Evolutionary conservation across 257 asterid genomes (phyloP).

Genomic region (Solanum commersonii): DNA sequence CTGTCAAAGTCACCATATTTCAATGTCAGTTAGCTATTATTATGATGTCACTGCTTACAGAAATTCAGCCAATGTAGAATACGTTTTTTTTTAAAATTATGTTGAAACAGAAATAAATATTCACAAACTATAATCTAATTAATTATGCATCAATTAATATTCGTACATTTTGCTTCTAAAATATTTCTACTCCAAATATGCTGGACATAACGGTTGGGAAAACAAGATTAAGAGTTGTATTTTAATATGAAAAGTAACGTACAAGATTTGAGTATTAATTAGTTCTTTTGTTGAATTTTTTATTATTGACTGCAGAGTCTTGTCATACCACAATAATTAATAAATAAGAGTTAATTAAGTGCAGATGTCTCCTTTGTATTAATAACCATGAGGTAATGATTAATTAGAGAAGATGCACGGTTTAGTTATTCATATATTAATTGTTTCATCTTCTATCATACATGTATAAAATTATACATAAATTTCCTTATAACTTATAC

Average conservation of each 20-base stretch:
- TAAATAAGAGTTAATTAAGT: not conserved
- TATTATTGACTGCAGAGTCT: not conserved
- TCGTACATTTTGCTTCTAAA: not conserved
- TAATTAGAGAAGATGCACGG: not conserved
- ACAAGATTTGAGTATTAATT: slow-evolving; percentile 4
- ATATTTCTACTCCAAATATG: slow-evolving; percentile 12
- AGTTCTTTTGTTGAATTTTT: not conserved
- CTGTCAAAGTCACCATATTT: slow-evolving; percentile 25
- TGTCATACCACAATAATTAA: not conserved
- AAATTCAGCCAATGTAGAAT: slow-evolving; percentile 9
- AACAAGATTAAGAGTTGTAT: slow-evolving; percentile 8
- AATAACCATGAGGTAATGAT: not conserved
- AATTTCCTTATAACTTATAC: not conserved
- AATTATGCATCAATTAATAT: not conserved
- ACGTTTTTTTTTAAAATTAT: not conserved
- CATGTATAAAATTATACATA: not conserved
- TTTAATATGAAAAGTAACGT: slow-evolving; percentile 10
- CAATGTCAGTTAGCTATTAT: slow-evolving; percentile 10
- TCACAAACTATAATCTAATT: not conserved
- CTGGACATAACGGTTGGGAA: slow-evolving; percentile 55
- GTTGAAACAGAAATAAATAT: slow-evolving; percentile 3
- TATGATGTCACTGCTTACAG: slow-evolving; percentile 22
- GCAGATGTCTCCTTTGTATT: not conserved
- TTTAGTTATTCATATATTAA: not conserved
- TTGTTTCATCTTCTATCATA: not conserved